Conservation (phyloP, 1,139 yeast genomes). For the Yamadazyma taylorii region DNA sequence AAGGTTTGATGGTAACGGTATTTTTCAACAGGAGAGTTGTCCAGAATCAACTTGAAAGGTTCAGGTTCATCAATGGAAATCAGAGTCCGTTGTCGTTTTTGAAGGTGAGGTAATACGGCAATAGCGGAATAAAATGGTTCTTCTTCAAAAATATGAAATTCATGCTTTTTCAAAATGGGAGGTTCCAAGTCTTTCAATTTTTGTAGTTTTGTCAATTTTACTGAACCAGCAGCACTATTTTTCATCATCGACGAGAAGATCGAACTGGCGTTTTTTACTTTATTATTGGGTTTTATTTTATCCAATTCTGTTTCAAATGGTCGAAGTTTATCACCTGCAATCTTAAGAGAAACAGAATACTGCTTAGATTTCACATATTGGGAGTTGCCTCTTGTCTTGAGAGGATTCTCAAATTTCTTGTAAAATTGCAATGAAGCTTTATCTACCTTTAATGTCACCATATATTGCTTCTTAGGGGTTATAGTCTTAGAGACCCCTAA, state of each 20-base stretch:
- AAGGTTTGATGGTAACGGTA: too few species aligned
- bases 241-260: conserved; percentile 30
- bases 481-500: conserved; percentile 6
- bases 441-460: conserved; percentile 29
- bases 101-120: too few species aligned
- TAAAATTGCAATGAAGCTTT: conserved; percentile 27
- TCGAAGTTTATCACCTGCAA: conserved; percentile 14
- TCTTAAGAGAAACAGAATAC: conserved; percentile 19
- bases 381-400: conserved; percentile 23
- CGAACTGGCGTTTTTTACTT: conserved; percentile 14
- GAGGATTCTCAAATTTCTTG: conserved; percentile 30
- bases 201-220: conserved; percentile 24
- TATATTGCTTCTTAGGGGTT: conserved; percentile 11
- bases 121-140: conserved; percentile 1
- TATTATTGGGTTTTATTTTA: conserved; percentile 3
- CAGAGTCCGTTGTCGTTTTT: neutral
- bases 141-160: conserved; percentile 22
- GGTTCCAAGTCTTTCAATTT: conserved; percentile 25
- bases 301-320: conserved; percentile 7
- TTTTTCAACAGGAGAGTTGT: too few species aligned
- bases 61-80: neutral
- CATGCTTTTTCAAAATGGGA: conserved; percentile 17
- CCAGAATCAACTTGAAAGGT: too few species aligned
- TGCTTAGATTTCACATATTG: conserved; percentile 7
- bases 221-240: conserved; percentile 19